These are phyloP conservation scores for Psidium friedrichsthalianum DNA, from an alignment of 345 rosid species.

Conservation along the genomic window DNA sequence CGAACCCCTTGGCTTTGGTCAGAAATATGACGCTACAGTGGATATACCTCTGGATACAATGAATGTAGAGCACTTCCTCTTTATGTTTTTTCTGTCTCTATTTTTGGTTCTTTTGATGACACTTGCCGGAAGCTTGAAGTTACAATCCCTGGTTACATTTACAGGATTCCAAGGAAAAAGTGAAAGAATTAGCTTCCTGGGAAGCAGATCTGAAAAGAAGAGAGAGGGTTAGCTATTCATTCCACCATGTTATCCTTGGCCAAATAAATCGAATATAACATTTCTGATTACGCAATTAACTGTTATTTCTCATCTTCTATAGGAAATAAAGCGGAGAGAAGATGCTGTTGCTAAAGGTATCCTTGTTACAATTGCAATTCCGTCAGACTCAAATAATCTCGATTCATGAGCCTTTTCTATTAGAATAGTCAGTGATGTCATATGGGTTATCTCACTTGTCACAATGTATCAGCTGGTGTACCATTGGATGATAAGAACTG, in stretches of 20 bases:
- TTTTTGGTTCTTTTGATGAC: neutral
- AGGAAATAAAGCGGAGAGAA: slow-evolving; percentile 83
- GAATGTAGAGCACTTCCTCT: slow-evolving; percentile 37
- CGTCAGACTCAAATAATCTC: neutral
- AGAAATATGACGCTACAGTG: slow-evolving; percentile 67
- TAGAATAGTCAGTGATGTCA: neutral
- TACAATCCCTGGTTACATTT: slow-evolving; percentile 1
- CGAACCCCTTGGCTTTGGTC: slow-evolving; percentile 51
- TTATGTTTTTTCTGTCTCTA: neutral
- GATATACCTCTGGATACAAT: slow-evolving; percentile 80
- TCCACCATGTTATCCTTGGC: neutral
- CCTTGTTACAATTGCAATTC: neutral
- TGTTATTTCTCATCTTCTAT: neutral
- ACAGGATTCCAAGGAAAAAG: slow-evolving; percentile 63
- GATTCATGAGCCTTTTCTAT: neutral
- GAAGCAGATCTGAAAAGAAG: slow-evolving; percentile 90
- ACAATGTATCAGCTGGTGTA: slow-evolving; percentile 53
- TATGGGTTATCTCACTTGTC: neutral
- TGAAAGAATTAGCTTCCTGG: slow-evolving; percentile 72
- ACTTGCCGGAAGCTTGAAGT: neutral
- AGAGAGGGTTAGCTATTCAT: slow-evolving; percentile 39
- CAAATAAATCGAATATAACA: neutral
- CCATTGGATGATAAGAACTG: slow-evolving; percentile 68
- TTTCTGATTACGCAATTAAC: neutral
- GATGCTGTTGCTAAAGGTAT: slow-evolving; percentile 53